Conservation (phyloP, 768 basidiomycete genomes). For the Galerina marginata region DNA sequence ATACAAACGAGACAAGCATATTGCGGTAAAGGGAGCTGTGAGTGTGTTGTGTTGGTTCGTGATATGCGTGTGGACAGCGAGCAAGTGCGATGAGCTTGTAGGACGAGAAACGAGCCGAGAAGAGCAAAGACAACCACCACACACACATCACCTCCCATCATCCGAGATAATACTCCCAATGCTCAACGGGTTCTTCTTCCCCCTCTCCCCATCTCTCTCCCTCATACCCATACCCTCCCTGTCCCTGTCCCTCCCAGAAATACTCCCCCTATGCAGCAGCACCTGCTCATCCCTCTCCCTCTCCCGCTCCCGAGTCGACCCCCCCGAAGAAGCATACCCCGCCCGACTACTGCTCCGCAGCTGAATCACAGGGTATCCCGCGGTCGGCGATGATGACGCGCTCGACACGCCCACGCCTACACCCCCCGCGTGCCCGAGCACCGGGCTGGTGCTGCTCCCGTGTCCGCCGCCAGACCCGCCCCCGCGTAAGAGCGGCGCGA, state of each 20-base stretch:
- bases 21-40: too few relatives aligned
- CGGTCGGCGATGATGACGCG: not conserved
- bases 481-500: slow-evolving; percentile 53
- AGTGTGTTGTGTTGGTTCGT: too few relatives aligned
- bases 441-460: slow-evolving; percentile 7
- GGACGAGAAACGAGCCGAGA: too few relatives aligned
- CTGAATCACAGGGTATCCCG: slow-evolving; percentile 37
- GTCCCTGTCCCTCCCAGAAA: slow-evolving; percentile 23
- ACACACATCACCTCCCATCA: slow-evolving; percentile 30
- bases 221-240: slow-evolving; percentile 24
- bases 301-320: slow-evolving; percentile 14
- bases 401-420: not conserved
- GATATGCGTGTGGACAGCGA: too few relatives aligned
- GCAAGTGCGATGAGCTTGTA: too few relatives aligned
- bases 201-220: slow-evolving; percentile 25
- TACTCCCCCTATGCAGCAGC: slow-evolving; percentile 10
- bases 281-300: slow-evolving; percentile 24
- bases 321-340: slow-evolving; percentile 24
- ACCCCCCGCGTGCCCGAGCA: not conserved
- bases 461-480: not conserved
- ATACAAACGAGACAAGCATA: not conserved
- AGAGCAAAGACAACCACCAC: not conserved
- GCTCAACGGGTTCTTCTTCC: slow-evolving; percentile 70
- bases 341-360: slow-evolving; percentile 39
- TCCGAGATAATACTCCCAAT: slow-evolving; percentile 77